Percentiles rank a stretch among this genome's conserved stretches.
Evolutionary conservation across 352 stramenopile species (phyloP).

Genomic region (Globisporangium mamillatum): DNA sequence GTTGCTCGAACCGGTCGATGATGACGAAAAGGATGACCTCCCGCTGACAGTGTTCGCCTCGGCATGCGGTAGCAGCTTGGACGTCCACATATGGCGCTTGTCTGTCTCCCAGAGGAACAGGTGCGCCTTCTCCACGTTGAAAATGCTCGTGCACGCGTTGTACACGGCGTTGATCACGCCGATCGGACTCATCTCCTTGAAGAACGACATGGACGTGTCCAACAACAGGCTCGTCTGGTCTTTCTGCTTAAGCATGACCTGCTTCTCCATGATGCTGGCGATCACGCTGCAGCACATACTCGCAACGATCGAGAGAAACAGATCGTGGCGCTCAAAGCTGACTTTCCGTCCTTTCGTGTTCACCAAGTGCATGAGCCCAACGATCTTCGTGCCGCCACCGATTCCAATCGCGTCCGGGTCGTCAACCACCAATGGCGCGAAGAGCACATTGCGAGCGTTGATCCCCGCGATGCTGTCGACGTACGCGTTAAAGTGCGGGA

Average conservation of each 20-base stretch:
- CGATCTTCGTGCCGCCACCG: slow-evolving; percentile 35
- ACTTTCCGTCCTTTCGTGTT: slow-evolving; percentile 65
- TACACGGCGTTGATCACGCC: slow-evolving; percentile 80
- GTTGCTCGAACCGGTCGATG: slow-evolving; percentile 5
- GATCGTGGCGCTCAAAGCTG: slow-evolving; percentile 62
- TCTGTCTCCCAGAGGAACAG: slow-evolving; percentile 62
- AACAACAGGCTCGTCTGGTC: slow-evolving; percentile 60
- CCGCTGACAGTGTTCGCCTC: slow-evolving; percentile 16
- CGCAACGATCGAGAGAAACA: slow-evolving; percentile 75
- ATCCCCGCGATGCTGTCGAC: slow-evolving; percentile 63
- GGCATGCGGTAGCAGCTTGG: slow-evolving; percentile 48
- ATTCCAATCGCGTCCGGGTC: slow-evolving; percentile 28
- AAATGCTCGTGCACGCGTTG: slow-evolving; percentile 69
- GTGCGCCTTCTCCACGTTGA: slow-evolving; percentile 57
- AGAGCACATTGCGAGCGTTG: slow-evolving; percentile 52
- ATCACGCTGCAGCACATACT: slow-evolving; percentile 66
- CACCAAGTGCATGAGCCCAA: slow-evolving; percentile 66
- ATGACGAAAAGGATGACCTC: background rate
- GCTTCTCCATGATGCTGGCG: slow-evolving; percentile 69
- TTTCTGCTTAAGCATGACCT: slow-evolving; percentile 56
- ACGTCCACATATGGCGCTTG: slow-evolving; percentile 61
- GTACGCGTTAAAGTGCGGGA: slow-evolving; percentile 53
- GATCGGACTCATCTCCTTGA: slow-evolving; percentile 78
- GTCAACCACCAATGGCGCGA: slow-evolving; percentile 58
- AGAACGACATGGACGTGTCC: slow-evolving; percentile 75